phyloP scores from a whole-genome alignment of 1,284 basidiomycete genomes.

The Wolfiporia cocos region DNA sequence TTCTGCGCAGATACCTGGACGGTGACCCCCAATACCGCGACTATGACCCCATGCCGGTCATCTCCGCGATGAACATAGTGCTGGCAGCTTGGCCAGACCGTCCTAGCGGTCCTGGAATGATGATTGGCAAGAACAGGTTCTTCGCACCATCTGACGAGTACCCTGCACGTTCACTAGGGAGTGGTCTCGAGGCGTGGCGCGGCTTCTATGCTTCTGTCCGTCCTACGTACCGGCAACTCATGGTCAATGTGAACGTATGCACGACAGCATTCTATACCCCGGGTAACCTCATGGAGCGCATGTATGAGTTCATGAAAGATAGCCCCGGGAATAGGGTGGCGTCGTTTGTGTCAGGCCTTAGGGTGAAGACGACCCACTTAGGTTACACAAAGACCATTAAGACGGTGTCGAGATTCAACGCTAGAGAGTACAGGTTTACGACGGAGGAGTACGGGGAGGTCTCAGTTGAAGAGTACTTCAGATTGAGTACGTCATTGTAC shows the following conservation, averaged over 20 bases:
- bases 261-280: conserved; percentile 66
- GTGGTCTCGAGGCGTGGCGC: conserved; percentile 49
- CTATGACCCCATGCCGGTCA: conserved; percentile 47
- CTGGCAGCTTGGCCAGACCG: conserved; percentile 44
- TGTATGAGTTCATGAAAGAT: conserved; percentile 37
- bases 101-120: conserved; percentile 46
- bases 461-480: conserved; percentile 57
- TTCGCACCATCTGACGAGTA: conserved; percentile 29
- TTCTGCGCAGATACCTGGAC: conserved; percentile 52
- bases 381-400: conserved; percentile 44
- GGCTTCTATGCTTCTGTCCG: conserved; percentile 66
- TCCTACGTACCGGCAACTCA: conserved; percentile 55
- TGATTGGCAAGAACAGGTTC: conserved; percentile 49
- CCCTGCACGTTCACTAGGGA: conserved; percentile 27
- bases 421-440: conserved; percentile 41
- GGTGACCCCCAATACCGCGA: conserved; percentile 35
- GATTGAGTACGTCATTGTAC: conserved; percentile 34
- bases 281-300: conserved; percentile 51
- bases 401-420: conserved; percentile 37
- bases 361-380: conserved; percentile 49
- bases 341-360: conserved; percentile 44
- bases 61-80: conserved; percentile 61
- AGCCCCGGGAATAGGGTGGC: conserved; percentile 41
- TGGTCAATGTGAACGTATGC: conserved; percentile 70
- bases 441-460: conserved; percentile 47